phyloP scores from a whole-genome alignment of 495 filamentous ascomycete species.

The Aspergillus biplanus region DNA sequence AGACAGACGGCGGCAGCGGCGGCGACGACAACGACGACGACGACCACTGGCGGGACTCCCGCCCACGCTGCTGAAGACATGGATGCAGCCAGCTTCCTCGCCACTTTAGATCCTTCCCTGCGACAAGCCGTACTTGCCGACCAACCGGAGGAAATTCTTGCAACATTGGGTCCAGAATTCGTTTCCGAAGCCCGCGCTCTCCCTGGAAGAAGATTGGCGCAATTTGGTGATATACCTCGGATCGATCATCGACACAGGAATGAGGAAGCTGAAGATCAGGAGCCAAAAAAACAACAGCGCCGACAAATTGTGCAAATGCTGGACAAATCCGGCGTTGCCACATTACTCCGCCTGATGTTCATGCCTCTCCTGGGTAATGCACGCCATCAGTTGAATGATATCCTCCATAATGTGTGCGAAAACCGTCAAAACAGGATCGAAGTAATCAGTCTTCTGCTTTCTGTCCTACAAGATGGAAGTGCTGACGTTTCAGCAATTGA shows the following conservation, averaged over 20 bases:
- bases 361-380: constrained; percentile 84
- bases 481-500: constrained; percentile 91
- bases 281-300: constrained; percentile 70
- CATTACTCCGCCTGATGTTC: constrained; percentile 94
- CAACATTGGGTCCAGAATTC: constrained; percentile 81
- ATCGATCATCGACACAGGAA: constrained; percentile 49
- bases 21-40: too few relatives aligned
- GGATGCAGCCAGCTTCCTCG: constrained; percentile 89
- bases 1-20: constrained; percentile 45
- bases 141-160: constrained; percentile 85
- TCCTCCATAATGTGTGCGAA: constrained; percentile 86
- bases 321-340: constrained; percentile 93
- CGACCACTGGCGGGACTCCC: constrained; percentile 46
- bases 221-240: constrained; percentile 59
- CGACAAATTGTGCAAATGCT: constrained; percentile 91
- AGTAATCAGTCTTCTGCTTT: constrained; percentile 89
- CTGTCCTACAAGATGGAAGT: constrained; percentile 96
- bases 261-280: constrained; percentile 44
- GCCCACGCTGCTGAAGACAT: constrained; percentile 75
- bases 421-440: constrained; percentile 94
- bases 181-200: constrained; percentile 82
- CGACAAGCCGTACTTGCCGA: constrained; percentile 87
- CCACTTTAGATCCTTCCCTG: constrained; percentile 83
- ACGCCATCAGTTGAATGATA: constrained; percentile 76
- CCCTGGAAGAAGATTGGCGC: constrained; percentile 62